Conservation (phyloP, 208 protist genomes). For the Acanthamoeba healyi region DNA sequence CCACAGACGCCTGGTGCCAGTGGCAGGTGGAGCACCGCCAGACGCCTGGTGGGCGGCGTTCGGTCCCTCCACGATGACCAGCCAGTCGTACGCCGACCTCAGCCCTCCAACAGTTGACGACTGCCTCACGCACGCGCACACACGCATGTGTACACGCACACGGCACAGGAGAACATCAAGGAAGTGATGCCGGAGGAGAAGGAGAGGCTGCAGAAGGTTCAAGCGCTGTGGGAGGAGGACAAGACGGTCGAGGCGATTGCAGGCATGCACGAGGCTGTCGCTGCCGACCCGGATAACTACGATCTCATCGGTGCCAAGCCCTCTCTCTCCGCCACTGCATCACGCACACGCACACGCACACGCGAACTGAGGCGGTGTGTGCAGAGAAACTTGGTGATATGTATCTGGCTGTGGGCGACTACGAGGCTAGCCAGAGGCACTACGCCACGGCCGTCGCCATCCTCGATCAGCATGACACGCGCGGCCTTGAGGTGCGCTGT, state of each 20-base stretch:
- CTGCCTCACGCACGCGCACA: no score
- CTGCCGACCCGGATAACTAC: not conserved
- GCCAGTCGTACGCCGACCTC: not conserved
- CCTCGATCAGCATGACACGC: not conserved
- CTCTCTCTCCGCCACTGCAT: not conserved
- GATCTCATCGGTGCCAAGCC: not conserved
- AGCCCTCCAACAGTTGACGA: no score
- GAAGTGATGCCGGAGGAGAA: not conserved
- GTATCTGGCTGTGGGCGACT: constrained; percentile 52
- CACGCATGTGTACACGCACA: not conserved
- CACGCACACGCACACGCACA: not conserved
- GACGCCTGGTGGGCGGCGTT: not conserved
- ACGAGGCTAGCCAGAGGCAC: not conserved
- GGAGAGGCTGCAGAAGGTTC: not conserved
- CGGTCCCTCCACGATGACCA: not conserved
- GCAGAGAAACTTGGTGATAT: constrained; percentile 44
- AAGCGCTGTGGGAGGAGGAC: constrained; percentile 44
- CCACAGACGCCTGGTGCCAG: no score
- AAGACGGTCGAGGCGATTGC: constrained; percentile 48
- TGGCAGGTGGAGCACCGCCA: no score
- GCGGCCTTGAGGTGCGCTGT: not conserved
- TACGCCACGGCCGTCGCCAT: not conserved
- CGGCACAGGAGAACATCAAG: not conserved
- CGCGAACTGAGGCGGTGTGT: not conserved
- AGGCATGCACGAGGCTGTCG: constrained; percentile 12